Base-by-base conservation (phyloP, 1,284 basidiomycete genomes). In the Cystobasidium slooffiae region DNA sequence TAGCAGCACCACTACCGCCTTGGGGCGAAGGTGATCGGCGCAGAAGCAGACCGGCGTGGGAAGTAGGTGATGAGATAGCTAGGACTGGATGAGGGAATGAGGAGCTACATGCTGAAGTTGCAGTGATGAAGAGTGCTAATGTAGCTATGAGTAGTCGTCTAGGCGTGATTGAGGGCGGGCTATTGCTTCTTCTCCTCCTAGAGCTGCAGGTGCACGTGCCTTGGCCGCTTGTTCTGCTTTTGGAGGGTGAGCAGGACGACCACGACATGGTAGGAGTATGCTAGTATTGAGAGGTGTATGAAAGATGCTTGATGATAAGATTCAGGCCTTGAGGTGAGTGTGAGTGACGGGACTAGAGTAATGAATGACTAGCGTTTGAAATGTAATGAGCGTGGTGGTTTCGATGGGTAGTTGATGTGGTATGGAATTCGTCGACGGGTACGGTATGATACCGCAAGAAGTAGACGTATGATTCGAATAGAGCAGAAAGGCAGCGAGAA, bases 21-120 rank as follows among this genome's bases (percentile, higher is more conserved):
- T 49, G 44, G 24, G 43, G 41, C 37, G 39, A 47, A n/a, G 59
- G 61, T 63, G 61, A 63, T 63, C 61, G 61, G 6, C 61, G 61
- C 24, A 41, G 43, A 24, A 63, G 43, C 24, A 49, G 44, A 20
- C 41, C 12, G 41, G 61, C 31, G 46, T 63, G 16, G 61, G 59
- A 16, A 59, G 43, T 44, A 18, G 59, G 16, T 20, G n/a, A 39
- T 12, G 59, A 10, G 10, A 61, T 24, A 44, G 1, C 14, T 9
- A 43, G 59, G 59, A 24, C 39, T 39, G 9, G 2, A 18, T 24
- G 39, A 10, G 59, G 43, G 8, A 43, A 41, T 24, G 61, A 49
- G 61, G 61, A 20, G 22, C 43, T 49, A 44, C 56, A 41, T 59
- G 56, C 56, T 59, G 43, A 3, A 18, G 61, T 63, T 2, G 44